These are phyloP conservation scores for Colletotrichum truncatum DNA, from an alignment of 2,329 filamentous ascomycete genomes.

Conservation along the genomic window DNA sequence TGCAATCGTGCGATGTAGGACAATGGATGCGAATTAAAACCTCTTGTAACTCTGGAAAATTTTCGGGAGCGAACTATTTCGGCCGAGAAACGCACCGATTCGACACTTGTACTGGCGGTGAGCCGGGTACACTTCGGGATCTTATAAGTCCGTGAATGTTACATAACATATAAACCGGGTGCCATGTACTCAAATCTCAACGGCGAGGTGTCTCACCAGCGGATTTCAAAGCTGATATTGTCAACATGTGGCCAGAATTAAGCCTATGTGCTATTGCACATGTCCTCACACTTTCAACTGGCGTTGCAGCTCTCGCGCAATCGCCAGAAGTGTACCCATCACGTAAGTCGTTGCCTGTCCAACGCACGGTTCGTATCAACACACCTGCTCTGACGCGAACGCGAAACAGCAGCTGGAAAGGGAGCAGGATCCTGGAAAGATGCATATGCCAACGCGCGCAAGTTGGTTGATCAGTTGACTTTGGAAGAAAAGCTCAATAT, in stretches of 20 bases:
- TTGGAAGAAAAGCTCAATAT: slow-evolving; percentile 70
- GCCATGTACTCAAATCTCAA: not conserved
- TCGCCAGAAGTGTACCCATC: slow-evolving; percentile 6
- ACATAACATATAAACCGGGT: not conserved
- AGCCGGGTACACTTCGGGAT: slow-evolving; percentile 8
- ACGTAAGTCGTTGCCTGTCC: slow-evolving; percentile 14
- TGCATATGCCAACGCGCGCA: slow-evolving; percentile 66
- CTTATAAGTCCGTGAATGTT: not conserved
- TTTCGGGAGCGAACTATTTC: not conserved
- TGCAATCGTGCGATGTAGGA: not conserved
- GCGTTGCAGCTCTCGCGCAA: not conserved
- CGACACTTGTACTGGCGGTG: not conserved
- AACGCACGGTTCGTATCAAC: not conserved
- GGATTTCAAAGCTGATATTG: not conserved
- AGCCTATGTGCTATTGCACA: not conserved
- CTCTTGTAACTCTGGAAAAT: not conserved
- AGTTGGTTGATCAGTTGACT: slow-evolving; percentile 69
- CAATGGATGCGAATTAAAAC: not conserved
- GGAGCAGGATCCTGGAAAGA: slow-evolving; percentile 55
- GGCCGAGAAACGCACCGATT: not conserved
- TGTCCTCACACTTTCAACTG: not conserved
- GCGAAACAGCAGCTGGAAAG: not conserved
- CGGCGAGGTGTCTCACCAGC: not conserved
- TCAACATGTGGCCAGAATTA: not conserved
- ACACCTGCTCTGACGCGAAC: not conserved